Evolutionary conservation across 2,329 filamentous ascomycete genomes (phyloP), one percentile per base, ranked within the genome.

Genomic region (Bisporella sp.): DNA sequence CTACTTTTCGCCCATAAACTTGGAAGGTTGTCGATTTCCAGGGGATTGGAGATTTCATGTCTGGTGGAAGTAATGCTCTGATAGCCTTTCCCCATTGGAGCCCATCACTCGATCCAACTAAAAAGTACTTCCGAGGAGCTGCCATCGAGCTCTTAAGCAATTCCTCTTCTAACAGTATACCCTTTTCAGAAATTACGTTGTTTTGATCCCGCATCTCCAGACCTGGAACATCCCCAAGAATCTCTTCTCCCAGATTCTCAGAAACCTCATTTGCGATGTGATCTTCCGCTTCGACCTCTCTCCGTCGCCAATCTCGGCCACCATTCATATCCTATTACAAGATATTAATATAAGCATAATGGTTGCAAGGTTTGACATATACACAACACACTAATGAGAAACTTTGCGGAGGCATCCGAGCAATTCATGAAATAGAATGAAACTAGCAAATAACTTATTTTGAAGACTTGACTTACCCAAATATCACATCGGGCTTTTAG

Each of bases 401-500:
- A 21, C 21, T 21, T 21, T 21, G 21, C 21, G 21, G 21, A 21
- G 21, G 21, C 21, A 21, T 21, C 21, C 21, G 21, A 21, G 21
- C 21, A 21, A 21, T 21, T 21, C 21, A 21, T 21, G 21, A 21
- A 21, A 21, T 21, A 21, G 21, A 21, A 21, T 21, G 21, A 21
- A 2, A 21, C 21, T 21, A 21, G 21, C 21, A 21, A 3, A 21
- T 21, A 21, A 21, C 21, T 21, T 21, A 21, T 21, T 21, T 21
- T 21, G 21, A 21, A 21, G 21, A 21, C 21, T 21, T 21, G 21
- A 37, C 35, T 37, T 37, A 37, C 35, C 35, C 35, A 37, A n/a
- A 91, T 82, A 59, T 92, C 87, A 62, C 88, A 92, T 49, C 87
- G 75, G 7, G 85, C 84, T 63, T 85, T 87, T 35, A 92, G 65